Conservation (phyloP, 2,329 filamentous ascomycete genomes). For the Clarireedia hainanense region DNA sequence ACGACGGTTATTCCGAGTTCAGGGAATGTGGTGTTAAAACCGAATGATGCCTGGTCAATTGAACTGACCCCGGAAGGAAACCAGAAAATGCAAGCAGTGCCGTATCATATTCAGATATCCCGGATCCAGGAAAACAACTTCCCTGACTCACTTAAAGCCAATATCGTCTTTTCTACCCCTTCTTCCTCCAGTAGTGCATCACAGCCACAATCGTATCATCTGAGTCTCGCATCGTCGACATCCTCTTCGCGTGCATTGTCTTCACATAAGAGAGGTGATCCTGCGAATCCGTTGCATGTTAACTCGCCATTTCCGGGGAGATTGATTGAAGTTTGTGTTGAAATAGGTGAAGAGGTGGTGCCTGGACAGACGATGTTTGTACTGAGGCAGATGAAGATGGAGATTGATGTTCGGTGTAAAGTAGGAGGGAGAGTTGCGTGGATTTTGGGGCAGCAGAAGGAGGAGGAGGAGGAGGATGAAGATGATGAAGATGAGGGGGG, state of each 20-base stretch:
- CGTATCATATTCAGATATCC: background rate
- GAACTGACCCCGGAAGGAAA: background rate
- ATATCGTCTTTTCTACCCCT: background rate
- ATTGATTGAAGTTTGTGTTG: background rate
- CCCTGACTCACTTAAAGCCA: background rate
- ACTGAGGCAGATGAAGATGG: constrained; percentile 2
- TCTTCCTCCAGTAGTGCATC: background rate
- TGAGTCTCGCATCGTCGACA: background rate
- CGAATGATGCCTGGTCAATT: background rate
- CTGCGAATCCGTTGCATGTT: background rate
- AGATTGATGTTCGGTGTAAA: background rate
- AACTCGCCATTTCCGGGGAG: background rate
- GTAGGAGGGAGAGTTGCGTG: background rate
- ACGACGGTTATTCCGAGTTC: background rate
- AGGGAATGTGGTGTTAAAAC: background rate
- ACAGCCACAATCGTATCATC: background rate
- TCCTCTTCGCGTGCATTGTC: background rate
- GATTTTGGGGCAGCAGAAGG: background rate
- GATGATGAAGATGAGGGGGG: background rate
- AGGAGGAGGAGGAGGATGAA: background rate
- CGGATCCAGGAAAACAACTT: background rate
- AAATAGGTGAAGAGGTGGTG: background rate
- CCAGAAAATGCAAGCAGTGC: background rate
- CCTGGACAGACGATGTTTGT: background rate
- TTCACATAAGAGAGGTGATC: background rate